Evolutionary conservation across 495 filamentous ascomycete genomes (phyloP), one percentile per base, ranked within the genome.

Genomic region (Elasticomyces elasticus): DNA sequence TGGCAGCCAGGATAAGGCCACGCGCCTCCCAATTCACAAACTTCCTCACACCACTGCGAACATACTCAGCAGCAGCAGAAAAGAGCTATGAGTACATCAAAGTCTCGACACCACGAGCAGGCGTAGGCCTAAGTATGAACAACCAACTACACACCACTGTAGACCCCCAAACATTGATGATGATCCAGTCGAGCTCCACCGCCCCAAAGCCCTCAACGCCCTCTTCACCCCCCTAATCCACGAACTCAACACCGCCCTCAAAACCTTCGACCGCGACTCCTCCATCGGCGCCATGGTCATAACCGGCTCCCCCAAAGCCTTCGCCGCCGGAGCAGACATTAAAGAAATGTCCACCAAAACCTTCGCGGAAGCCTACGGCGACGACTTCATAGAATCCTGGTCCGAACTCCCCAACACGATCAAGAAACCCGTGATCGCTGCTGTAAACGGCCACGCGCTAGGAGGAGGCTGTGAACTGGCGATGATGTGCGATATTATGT

Each of bases 281-380:
- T 68, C 71, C 49, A 83, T 88, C 58, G 78, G 82, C 28, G 83
- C 83, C 42, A 86, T 95, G 58, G 72, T 98, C 45, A 80, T 98
- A 37, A 96, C 92, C 0, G 92, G 92, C 45, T 87, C 79, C 55
- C 77, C 84, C 50, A 85, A 83, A 65, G 88, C 91, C 41, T 98
- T 98, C 67, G 92, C 92, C 76, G 92, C 92, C 55, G 92, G 92
- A 52, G 92, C 92, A 54, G 92, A 98, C 71, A 98, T 98, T 72
- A 96, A 96, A 70, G 92, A 98, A 74, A 98, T 98, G 92, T 82
- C 85, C 35, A 79, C 87, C 47, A 79, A 95, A 3, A 89, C 81
- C 62, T 98, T 97, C 74, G 77, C 82, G 48, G 66, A 79, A 49
- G 92, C 92, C 43, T 95, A 92, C 76, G 83, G 76, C 20, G 77